phyloP scores from a whole-genome alignment of 2,329 filamentous ascomycete species.

The Pyrenophora teres region DNA sequence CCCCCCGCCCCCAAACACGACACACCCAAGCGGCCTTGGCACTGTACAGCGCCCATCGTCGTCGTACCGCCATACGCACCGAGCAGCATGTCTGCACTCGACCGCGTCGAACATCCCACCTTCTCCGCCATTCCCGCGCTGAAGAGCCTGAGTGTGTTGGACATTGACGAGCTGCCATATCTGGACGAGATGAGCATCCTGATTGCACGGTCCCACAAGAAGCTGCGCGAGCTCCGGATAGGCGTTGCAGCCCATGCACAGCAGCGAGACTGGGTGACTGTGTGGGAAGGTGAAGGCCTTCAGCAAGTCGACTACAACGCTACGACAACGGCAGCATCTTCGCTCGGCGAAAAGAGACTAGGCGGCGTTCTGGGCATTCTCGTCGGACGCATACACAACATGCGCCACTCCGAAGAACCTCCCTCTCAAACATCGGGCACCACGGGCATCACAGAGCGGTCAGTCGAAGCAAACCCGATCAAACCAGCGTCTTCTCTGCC shows the following conservation, averaged over 20 bases:
- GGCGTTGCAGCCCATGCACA: constrained; percentile 67
- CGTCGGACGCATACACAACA: constrained; percentile 69
- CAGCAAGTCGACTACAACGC: constrained; percentile 67
- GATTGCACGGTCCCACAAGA: constrained; percentile 70
- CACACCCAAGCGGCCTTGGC: constrained; percentile 43
- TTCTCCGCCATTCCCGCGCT: constrained; percentile 78
- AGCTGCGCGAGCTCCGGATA: constrained; percentile 72
- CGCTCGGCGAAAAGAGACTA: constrained; percentile 65
- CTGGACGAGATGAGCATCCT: constrained; percentile 81
- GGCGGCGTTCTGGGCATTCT: constrained; percentile 72
- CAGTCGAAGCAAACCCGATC: constrained; percentile 19
- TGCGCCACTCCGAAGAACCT: constrained; percentile 47
- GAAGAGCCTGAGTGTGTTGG: constrained; percentile 75
- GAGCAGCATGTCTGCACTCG: constrained; percentile 40
- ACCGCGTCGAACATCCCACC: constrained; percentile 75
- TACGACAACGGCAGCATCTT: constrained; percentile 56
- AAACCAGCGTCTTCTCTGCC: constrained; percentile 24
- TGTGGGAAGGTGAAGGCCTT: constrained; percentile 66
- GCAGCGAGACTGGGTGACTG: constrained; percentile 60
- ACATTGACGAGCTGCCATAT: constrained; percentile 83
- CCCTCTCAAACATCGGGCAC: constrained; percentile 13
- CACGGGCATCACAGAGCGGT: constrained; percentile 20
- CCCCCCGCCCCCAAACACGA: constrained; percentile 46
- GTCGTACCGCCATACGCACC: constrained; percentile 37
- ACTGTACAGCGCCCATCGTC: constrained; percentile 40